Evolutionary conservation across 2,329 filamentous ascomycete species (phyloP).

Genomic region (Westerdykella sp.): DNA sequence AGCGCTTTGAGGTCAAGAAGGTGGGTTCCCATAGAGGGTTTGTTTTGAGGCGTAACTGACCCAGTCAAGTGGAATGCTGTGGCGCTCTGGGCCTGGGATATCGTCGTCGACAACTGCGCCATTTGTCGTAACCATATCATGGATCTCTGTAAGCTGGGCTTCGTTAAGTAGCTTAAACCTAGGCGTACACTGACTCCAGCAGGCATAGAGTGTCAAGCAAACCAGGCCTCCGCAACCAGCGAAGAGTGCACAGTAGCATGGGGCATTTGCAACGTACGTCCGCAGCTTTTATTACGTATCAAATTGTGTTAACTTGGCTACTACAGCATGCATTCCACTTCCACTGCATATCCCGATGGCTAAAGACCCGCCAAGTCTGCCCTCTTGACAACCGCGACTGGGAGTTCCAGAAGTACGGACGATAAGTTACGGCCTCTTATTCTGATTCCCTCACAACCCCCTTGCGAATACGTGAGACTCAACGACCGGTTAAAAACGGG

Average conservation of each 20-base stretch:
- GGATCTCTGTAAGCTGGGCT: conserved; percentile 70
- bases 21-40: conserved; percentile 43
- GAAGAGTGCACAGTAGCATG: conserved; percentile 98
- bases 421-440: conserved; percentile 34
- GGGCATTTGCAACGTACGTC: conserved; percentile 95
- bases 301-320: conserved; percentile 30
- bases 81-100: conserved; percentile 98
- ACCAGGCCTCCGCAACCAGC: conserved; percentile 92
- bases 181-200: conserved; percentile 4
- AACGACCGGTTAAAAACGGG: no score
- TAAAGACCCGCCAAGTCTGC: conserved; percentile 98
- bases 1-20: conserved; percentile 99
- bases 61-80: conserved; percentile 85
- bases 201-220: conserved; percentile 98
- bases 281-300: background rate
- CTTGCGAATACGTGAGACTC: no score
- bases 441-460: no score
- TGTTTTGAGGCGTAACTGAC: conserved; percentile 10
- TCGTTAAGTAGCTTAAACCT: conserved; percentile 1
- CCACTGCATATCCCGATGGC: conserved; percentile 98
- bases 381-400: conserved; percentile 96
- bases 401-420: conserved; percentile 99
- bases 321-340: conserved; percentile 96
- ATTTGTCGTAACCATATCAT: conserved; percentile 99
- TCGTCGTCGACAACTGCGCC: conserved; percentile 98